phyloP scores from a whole-genome alignment of 2,329 filamentous ascomycete genomes.

The Fusarium anguioides region DNA sequence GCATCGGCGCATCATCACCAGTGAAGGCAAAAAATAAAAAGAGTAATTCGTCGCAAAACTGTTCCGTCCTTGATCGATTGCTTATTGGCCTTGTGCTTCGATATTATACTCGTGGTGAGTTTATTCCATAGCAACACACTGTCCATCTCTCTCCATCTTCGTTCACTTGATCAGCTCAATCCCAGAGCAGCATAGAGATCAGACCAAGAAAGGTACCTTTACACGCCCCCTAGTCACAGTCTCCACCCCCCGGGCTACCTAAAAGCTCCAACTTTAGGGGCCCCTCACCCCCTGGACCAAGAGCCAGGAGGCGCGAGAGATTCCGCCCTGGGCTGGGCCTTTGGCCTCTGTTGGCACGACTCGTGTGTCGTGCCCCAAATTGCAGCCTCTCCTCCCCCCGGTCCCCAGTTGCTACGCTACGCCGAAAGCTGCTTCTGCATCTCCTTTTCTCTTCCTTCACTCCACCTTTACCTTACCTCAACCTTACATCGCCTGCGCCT shows the following conservation, averaged over 20 bases:
- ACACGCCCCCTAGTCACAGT: constrained; percentile 25
- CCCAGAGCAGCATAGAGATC: neutral
- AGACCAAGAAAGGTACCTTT: neutral
- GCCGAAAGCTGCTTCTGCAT: constrained; percentile 46
- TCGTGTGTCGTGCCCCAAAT: constrained; percentile 49
- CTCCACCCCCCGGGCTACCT: constrained; percentile 28
- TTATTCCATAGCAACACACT: neutral
- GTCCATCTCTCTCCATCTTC: neutral
- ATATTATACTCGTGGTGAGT: constrained; percentile 14
- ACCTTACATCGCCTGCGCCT: constrained; percentile 39
- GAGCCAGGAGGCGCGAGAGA: constrained; percentile 45
- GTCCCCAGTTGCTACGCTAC: constrained; percentile 40
- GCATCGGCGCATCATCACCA: constrained; percentile 12
- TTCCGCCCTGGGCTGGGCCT: constrained; percentile 46
- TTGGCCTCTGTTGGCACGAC: constrained; percentile 47
- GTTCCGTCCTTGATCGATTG: neutral
- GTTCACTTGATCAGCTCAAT: constrained; percentile 13
- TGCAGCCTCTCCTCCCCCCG: constrained; percentile 42
- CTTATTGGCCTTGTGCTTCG: too few species aligned
- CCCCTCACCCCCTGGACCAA: constrained; percentile 45
- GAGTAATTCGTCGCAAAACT: neutral
- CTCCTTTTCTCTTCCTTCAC: constrained; percentile 48
- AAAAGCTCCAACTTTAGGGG: constrained; percentile 22
- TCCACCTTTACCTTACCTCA: constrained; percentile 38
- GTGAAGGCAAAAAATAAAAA: neutral